phyloP scores from a whole-genome alignment of 1,139 yeast genomes.

The Blastobotrys petasosporus region DNA sequence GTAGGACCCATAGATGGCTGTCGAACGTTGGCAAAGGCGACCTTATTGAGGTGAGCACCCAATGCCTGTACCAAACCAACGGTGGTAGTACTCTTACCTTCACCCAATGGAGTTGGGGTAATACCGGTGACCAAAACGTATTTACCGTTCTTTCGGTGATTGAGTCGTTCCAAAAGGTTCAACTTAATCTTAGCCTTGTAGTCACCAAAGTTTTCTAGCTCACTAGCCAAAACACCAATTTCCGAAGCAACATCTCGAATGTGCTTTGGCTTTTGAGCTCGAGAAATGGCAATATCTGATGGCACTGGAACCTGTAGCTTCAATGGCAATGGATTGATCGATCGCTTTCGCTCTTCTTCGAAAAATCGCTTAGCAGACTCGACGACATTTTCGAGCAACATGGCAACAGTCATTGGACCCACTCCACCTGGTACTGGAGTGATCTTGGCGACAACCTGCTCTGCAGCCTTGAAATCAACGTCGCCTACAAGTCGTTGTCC shows the following conservation, averaged over 20 bases:
- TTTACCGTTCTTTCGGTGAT: slow-evolving; percentile 67
- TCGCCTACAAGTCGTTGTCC: slow-evolving; percentile 92
- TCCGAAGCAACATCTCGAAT: slow-evolving; percentile 75
- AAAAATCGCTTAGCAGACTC: slow-evolving; percentile 60
- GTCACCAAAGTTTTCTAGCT: slow-evolving; percentile 85
- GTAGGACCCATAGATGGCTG: slow-evolving; percentile 99
- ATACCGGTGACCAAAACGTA: slow-evolving; percentile 94
- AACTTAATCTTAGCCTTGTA: slow-evolving; percentile 87
- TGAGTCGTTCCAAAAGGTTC: slow-evolving; percentile 64
- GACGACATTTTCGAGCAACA: slow-evolving; percentile 80
- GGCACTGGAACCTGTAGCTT: slow-evolving; percentile 81
- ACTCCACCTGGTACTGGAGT: slow-evolving; percentile 99
- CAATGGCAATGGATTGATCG: slow-evolving; percentile 54
- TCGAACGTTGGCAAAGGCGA: slow-evolving; percentile 91
- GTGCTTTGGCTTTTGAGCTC: slow-evolving; percentile 82
- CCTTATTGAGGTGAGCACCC: slow-evolving; percentile 84
- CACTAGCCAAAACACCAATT: slow-evolving; percentile 72
- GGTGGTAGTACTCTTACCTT: slow-evolving; percentile 96
- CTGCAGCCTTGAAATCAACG: slow-evolving; percentile 71
- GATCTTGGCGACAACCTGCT: slow-evolving; percentile 61
- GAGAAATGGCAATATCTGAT: slow-evolving; percentile 84
- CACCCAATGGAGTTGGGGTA: slow-evolving; percentile 97
- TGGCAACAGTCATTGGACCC: slow-evolving; percentile 99
- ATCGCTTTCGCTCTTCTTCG: slow-evolving; percentile 27
- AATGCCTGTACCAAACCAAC: slow-evolving; percentile 98